phyloP scores from a whole-genome alignment of 2,329 filamentous ascomycete genomes.

The Talaromyces sp. region DNA sequence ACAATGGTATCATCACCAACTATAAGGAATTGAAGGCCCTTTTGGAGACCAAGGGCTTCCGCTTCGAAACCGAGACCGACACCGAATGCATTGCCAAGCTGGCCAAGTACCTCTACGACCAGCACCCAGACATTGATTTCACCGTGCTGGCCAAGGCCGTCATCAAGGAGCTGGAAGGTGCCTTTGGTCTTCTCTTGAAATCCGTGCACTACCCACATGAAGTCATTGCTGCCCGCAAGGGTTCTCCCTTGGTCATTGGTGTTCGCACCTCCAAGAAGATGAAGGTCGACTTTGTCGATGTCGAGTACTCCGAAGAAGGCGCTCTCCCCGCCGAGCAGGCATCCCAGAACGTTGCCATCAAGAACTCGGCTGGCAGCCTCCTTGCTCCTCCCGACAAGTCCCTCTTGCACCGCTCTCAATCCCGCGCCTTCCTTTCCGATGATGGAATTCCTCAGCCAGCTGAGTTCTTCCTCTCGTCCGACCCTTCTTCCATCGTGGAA shows the following conservation, averaged over 20 bases:
- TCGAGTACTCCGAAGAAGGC: slow-evolving; percentile 89
- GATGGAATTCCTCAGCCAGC: slow-evolving; percentile 97
- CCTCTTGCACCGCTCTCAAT: slow-evolving; percentile 95
- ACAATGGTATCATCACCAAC: slow-evolving; percentile 99
- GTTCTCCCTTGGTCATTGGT: slow-evolving; percentile 93
- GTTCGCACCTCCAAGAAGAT: slow-evolving; percentile 97
- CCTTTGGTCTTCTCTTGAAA: slow-evolving; percentile 95
- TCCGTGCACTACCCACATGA: slow-evolving; percentile 98
- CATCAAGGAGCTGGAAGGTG: slow-evolving; percentile 96
- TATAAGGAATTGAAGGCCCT: slow-evolving; percentile 99
- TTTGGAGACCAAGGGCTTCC: slow-evolving; percentile 89
- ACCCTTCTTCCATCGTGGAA: slow-evolving; percentile 96
- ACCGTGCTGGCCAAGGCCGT: slow-evolving; percentile 95
- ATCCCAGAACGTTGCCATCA: slow-evolving; percentile 92
- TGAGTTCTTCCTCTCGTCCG: slow-evolving; percentile 98
- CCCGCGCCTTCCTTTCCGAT: slow-evolving; percentile 96
- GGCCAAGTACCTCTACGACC: slow-evolving; percentile 95
- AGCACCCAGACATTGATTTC: slow-evolving; percentile 91
- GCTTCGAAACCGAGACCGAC: slow-evolving; percentile 98
- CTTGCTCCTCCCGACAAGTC: slow-evolving; percentile 95
- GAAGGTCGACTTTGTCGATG: slow-evolving; percentile 99
- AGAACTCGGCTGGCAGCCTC: slow-evolving; percentile 72
- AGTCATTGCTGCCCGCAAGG: slow-evolving; percentile 96
- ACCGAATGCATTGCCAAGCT: slow-evolving; percentile 99
- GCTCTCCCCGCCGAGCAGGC: slow-evolving; percentile 88